Evolutionary conservation across 768 basidiomycete genomes (phyloP), one percentile per base, ranked within the genome.

Genomic region (Tubosaeta sp.): DNA sequence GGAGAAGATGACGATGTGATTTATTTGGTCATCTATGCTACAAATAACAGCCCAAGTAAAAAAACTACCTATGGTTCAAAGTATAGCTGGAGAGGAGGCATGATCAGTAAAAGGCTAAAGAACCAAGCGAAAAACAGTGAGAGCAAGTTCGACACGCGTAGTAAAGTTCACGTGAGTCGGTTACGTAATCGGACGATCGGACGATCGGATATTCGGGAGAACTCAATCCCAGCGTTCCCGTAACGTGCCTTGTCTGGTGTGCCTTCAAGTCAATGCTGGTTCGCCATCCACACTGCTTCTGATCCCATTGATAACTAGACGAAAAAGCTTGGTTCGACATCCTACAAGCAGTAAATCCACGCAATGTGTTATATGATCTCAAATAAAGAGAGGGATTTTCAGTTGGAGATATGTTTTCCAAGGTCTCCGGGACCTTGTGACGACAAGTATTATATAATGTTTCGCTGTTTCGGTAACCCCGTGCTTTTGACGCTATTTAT

Each of bases 401-500:
- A 16, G 6, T 13, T 13, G 21, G 9, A 38, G 4, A 8, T 12
- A 38, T 21, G 19, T 21, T 38, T 4, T 38, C 9, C 19, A 38
- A 11, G 9, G 19, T 11, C 19, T 18, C 32, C 16, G 36, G 18
- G 36, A 13, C 18, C 36, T 38, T 5, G 1, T n/a, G 34, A 6
- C 6, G 16, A 8, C 19, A 12, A 4, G 6, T 16, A 16, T 40
- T 40, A 40, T 24, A 24, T 40, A 22, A 40, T 27, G 41, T 14
- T 4, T 16, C 29, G 25, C 25, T 45, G 30, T 32, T 19, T 19
- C 21, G 21, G 44, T 24, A 14, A 19, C 13, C 11, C 19, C 31
- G 13, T 34, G 11, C 31, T 1, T 24, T 34, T 16, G 16, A 31
- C 7, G 25, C 39, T 62, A 64, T 59, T 52, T 64, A 56, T 59